Conservation (phyloP, 306 rosid genomes). For the Cucumis sativus region Cucumber_9930_V3 NC_026660.2:21797501-21798000, state of each 20-base stretch:
- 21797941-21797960: constrained; percentile 5
- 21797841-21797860: not conserved
- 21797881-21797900: not conserved
- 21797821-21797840: not conserved
- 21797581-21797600: constrained; percentile 12
- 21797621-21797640: not conserved
- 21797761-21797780: constrained; percentile 8
- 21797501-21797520: not conserved
- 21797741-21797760: constrained; percentile 10
- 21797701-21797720: constrained; percentile 18
- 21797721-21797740: constrained; percentile 55
- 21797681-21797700: constrained; percentile 28
- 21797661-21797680: constrained; percentile 13
- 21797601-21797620: not conserved
- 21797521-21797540: not conserved
- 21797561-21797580: constrained; percentile 24
- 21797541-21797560: constrained; percentile 34
- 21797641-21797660: constrained; percentile 15
- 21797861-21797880: not conserved
- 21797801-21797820: no score
- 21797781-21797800: no score
- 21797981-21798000: constrained; percentile 16
- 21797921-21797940: not conserved
- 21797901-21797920: no score
- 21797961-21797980: not conserved